Evolutionary conservation across 352 stramenopile species (phyloP).

Genomic region (Globisporangium nunn): DNA sequence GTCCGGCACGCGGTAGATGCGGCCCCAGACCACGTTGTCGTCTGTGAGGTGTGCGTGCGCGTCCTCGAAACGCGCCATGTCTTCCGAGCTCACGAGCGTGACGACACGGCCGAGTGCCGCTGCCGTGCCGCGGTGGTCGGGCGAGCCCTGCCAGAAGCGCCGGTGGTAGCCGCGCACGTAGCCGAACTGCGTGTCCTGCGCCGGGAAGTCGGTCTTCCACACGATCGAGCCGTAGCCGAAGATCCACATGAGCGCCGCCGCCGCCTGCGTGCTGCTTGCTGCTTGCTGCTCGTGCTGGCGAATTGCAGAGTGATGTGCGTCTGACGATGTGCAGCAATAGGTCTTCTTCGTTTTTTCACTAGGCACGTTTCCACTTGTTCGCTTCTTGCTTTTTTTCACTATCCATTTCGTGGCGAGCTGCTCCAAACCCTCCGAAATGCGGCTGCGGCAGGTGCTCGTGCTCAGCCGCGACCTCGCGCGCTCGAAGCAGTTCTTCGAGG

Average conservation of each 20-base stretch:
- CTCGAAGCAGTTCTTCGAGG: slow-evolving; percentile 79
- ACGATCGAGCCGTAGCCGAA: slow-evolving; percentile 19
- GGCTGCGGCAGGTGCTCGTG: slow-evolving; percentile 78
- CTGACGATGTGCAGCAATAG: neutral
- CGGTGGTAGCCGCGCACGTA: slow-evolving; percentile 81
- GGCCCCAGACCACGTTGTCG: slow-evolving; percentile 78
- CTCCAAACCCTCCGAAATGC: slow-evolving; percentile 9
- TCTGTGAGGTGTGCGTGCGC: slow-evolving; percentile 52
- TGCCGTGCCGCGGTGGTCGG: slow-evolving; percentile 78
- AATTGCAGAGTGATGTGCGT: neutral
- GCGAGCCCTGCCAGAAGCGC: slow-evolving; percentile 87
- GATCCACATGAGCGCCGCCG: neutral
- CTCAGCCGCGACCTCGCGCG: slow-evolving; percentile 75
- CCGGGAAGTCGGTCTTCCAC: slow-evolving; percentile 28
- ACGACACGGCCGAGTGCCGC: slow-evolving; percentile 76
- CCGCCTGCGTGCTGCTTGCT: too few relatives aligned
- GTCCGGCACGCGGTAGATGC: slow-evolving; percentile 79
- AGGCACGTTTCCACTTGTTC: too few relatives aligned
- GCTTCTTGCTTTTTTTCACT: neutral
- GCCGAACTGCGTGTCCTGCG: slow-evolving; percentile 22
- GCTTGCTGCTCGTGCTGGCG: too few relatives aligned
- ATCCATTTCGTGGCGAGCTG: neutral
- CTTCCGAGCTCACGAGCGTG: slow-evolving; percentile 74
- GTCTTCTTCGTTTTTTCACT: too few relatives aligned
- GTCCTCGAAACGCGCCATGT: slow-evolving; percentile 73